These are phyloP conservation scores for Saccharomycopsis vini DNA, from an alignment of 805 yeast genomes.

Conservation along the genomic window DNA sequence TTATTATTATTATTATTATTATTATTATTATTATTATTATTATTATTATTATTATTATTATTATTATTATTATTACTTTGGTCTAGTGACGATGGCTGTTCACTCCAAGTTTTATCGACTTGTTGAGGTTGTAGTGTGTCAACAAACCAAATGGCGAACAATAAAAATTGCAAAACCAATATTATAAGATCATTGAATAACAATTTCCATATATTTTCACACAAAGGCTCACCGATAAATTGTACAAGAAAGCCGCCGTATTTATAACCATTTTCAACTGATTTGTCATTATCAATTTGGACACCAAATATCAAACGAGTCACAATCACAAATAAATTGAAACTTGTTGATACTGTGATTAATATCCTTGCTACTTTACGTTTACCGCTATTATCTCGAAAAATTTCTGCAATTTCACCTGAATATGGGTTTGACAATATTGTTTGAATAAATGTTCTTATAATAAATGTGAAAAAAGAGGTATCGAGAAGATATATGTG, in stretches of 20 bases:
- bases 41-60: too few relatives aligned
- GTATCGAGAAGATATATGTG: slow-evolving; percentile 27
- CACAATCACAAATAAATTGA: slow-evolving; percentile 25
- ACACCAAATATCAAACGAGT: too few relatives aligned
- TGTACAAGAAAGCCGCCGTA: slow-evolving; percentile 35
- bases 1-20: too few relatives aligned
- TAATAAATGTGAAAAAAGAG: slow-evolving; percentile 25
- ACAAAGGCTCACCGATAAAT: slow-evolving; percentile 39
- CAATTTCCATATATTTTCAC: slow-evolving; percentile 22
- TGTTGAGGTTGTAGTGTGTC: slow-evolving; percentile 21
- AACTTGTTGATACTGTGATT: too few relatives aligned
- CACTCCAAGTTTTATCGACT: too few relatives aligned
- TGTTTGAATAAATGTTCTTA: slow-evolving; percentile 31
- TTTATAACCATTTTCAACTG: slow-evolving; percentile 21
- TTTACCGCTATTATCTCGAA: too few relatives aligned
- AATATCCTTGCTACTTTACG: too few relatives aligned
- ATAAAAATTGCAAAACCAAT: slow-evolving; percentile 25
- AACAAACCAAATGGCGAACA: slow-evolving; percentile 24
- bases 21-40: too few relatives aligned
- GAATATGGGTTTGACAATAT: too few relatives aligned
- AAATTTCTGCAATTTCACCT: too few relatives aligned
- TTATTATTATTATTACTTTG: slow-evolving; percentile 20
- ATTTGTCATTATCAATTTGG: too few relatives aligned
- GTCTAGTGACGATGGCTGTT: slow-evolving; percentile 12
- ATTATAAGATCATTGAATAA: slow-evolving; percentile 28